Conservation (phyloP, 768 basidiomycete genomes). For the Porphyrellus cyaneotinctus region DNA sequence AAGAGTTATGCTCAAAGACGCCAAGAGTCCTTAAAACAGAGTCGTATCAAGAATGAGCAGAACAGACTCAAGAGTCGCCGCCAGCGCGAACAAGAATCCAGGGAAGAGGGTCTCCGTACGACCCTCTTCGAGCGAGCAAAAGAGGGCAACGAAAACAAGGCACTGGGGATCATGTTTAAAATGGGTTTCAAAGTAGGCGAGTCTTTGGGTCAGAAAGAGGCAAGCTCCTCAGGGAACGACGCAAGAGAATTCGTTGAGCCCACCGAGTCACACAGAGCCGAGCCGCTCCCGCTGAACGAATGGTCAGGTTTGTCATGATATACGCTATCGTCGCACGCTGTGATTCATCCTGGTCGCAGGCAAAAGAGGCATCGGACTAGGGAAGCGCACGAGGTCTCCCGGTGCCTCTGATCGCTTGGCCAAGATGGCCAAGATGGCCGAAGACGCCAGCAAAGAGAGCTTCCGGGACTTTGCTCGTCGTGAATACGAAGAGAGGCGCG, state of each 20-base stretch:
- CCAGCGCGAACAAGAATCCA: constrained; percentile 68
- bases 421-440: constrained; percentile 66
- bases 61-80: constrained; percentile 57
- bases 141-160: constrained; percentile 70
- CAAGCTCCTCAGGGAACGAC: constrained; percentile 1
- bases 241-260: constrained; percentile 1
- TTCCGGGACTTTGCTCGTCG: constrained; percentile 69
- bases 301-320: constrained; percentile 63
- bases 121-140: constrained; percentile 77
- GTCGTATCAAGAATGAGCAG: constrained; percentile 63
- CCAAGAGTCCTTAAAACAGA: constrained; percentile 55
- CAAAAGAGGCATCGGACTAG: constrained; percentile 70
- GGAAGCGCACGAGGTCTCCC: constrained; percentile 67
- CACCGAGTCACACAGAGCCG: constrained; percentile 43
- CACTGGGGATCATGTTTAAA: constrained; percentile 87
- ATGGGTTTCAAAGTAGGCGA: constrained; percentile 91
- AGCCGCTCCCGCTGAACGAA: constrained; percentile 73
- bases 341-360: constrained; percentile 42
- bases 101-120: constrained; percentile 73
- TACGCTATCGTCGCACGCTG: not conserved
- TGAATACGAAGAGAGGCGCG: constrained; percentile 74
- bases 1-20: constrained; percentile 71
- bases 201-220: constrained; percentile 52
- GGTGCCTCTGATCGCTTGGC: constrained; percentile 57
- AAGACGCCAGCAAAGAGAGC: constrained; percentile 46